Evolutionary conservation across 1,139 yeast genomes (phyloP), one percentile per base, ranked within the genome.

Genomic region (Saccharomyces hybrid): DNA sequence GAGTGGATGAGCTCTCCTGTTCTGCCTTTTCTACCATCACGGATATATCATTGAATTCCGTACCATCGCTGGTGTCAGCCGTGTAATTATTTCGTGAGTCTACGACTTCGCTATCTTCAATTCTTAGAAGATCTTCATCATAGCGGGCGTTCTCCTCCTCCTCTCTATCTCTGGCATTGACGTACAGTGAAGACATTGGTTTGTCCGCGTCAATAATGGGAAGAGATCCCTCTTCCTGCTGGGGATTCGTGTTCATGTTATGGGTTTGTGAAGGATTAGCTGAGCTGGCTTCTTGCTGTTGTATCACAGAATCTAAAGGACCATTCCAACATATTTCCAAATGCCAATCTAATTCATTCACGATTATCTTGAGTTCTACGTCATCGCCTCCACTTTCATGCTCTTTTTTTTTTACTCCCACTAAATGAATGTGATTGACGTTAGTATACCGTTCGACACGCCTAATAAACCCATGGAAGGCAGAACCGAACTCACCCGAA

Each of bases 251-350:
- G 27, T 31, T 14, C 5, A 16, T 16, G n/a, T n/a, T n/a, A n/a
- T n/a, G n/a, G n/a, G n/a, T n/a, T n/a, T n/a, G n/a, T n/a, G n/a
- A n/a, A n/a, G n/a, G n/a, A n/a, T n/a, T n/a, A n/a, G n/a, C n/a
- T n/a, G n/a, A n/a, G n/a, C n/a, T n/a, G n/a, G n/a, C n/a, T n/a
- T n/a, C n/a, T n/a, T n/a, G n/a, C n/a, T n/a, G n/a, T n/a, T n/a
- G 51, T 4, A 50, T 47, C 25, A 53, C 53, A 14, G 57, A 50
- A 38, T 51, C 66, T 27, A 69, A 51, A 1, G 69, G 68, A 1
- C 72, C 72, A 53, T 68, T 66, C 72, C 72, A 69, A 46, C 63
- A 57, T 5, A 69, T 62, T 27, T 66, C 64, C 48, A 68, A 56
- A 49, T 66, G 55, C 72, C 72, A 69, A 51, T 66, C 67, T 27